Conservation (phyloP, 495 filamentous ascomycete species). For the Hypoxylon intermedium region DNA sequence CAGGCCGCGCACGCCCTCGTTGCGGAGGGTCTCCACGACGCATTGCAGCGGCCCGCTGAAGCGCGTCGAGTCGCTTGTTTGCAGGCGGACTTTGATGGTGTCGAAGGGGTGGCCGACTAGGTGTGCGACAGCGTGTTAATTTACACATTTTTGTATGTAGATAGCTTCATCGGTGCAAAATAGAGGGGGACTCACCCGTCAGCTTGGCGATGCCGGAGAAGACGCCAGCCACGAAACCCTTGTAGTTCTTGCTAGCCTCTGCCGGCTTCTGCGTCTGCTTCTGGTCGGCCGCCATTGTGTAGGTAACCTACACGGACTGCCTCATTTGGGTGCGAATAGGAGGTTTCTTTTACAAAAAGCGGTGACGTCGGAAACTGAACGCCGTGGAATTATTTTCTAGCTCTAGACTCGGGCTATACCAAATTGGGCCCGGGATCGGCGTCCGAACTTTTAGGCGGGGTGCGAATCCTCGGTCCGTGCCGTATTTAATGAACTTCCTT, state of each 20-base stretch:
- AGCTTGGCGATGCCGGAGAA: slow-evolving; percentile 94
- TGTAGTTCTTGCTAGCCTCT: slow-evolving; percentile 64
- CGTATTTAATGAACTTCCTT: slow-evolving; percentile 7
- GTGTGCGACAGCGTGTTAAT: background rate
- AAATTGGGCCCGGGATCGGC: slow-evolving; percentile 30
- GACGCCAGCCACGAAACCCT: slow-evolving; percentile 91
- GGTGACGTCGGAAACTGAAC: background rate
- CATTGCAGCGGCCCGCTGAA: slow-evolving; percentile 91
- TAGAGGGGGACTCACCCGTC: slow-evolving; percentile 63
- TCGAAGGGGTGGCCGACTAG: slow-evolving; percentile 75
- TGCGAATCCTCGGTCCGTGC: slow-evolving; percentile 8
- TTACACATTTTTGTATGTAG: background rate
- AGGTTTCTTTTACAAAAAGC: background rate
- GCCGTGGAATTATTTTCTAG: background rate
- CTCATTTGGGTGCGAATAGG: slow-evolving; percentile 19
- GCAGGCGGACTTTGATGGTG: slow-evolving; percentile 93
- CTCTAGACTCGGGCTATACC: slow-evolving; percentile 3
- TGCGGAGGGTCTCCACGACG: slow-evolving; percentile 76
- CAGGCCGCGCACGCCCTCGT: slow-evolving; percentile 78
- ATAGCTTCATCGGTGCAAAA: too few species aligned
- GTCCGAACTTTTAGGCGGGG: background rate
- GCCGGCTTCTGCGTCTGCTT: slow-evolving; percentile 38
- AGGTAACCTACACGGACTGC: background rate
- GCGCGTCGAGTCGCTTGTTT: slow-evolving; percentile 77
- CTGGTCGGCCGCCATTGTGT: slow-evolving; percentile 40